Evolutionary conservation across 2,329 filamentous ascomycete genomes (phyloP).

Genomic region (Incumbomyces delicatus): DNA sequence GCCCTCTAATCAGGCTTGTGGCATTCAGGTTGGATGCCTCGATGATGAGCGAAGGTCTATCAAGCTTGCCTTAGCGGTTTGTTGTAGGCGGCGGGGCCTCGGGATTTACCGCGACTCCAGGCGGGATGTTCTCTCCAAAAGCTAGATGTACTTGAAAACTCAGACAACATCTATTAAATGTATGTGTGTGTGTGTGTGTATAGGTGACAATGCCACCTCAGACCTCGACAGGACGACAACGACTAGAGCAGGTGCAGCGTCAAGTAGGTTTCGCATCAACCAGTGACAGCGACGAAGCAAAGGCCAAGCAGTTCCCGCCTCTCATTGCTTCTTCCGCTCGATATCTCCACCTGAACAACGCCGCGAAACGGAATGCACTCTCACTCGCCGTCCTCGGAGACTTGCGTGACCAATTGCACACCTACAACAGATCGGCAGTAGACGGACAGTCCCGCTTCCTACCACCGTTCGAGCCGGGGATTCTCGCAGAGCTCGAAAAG

Average conservation of each 20-base stretch:
- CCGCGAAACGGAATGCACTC: slow-evolving; percentile 14
- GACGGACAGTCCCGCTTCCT: slow-evolving; percentile 14
- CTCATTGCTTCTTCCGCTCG: slow-evolving; percentile 12
- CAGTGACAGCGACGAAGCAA: not conserved
- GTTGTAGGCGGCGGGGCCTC: too few relatives aligned
- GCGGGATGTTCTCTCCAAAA: too few relatives aligned
- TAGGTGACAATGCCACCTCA: too few relatives aligned
- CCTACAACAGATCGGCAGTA: slow-evolving; percentile 15
- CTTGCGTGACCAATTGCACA: slow-evolving; percentile 14
- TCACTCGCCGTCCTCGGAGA: slow-evolving; percentile 17
- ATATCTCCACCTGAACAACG: slow-evolving; percentile 15
- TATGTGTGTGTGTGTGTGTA: too few relatives aligned
- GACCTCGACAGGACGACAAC: too few relatives aligned
- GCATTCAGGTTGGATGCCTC: too few relatives aligned
- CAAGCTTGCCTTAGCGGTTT: too few relatives aligned
- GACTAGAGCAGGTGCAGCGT: not conserved
- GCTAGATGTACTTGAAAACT: too few relatives aligned
- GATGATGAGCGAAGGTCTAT: too few relatives aligned
- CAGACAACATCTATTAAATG: too few relatives aligned
- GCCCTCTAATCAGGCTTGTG: too few relatives aligned
- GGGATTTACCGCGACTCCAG: too few relatives aligned
- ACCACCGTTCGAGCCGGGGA: slow-evolving; percentile 16
- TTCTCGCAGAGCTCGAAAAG: slow-evolving; percentile 14
- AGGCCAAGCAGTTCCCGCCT: slow-evolving; percentile 12
- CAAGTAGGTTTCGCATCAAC: not conserved